Evolutionary conservation across 441 rosid species (phyloP).

Genomic region (Dalechampia spathulata): DNA sequence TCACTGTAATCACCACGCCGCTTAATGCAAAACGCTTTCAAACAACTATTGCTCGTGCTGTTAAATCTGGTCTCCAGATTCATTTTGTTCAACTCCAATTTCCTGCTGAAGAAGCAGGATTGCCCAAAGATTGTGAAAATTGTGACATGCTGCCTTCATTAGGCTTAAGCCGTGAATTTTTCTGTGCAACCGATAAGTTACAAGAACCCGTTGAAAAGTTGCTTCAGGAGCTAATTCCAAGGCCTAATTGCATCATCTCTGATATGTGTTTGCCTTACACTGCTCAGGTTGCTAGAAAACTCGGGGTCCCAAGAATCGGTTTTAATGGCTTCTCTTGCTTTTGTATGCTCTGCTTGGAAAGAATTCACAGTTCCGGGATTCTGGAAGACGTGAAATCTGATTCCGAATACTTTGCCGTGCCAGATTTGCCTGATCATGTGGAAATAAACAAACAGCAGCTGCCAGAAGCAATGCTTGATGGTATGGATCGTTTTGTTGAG

Average conservation of each 20-base stretch:
- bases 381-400: constrained; percentile 9
- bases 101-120: constrained; percentile 26
- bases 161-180: constrained; percentile 1
- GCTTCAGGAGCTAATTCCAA: constrained; percentile 20
- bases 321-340: constrained; percentile 28
- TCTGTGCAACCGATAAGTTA: constrained; percentile 13
- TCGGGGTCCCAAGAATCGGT: constrained; percentile 27
- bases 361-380: not conserved
- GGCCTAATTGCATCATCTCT: constrained; percentile 31
- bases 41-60: constrained; percentile 12
- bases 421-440: constrained; percentile 19
- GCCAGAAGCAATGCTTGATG: not conserved
- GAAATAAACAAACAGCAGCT: constrained; percentile 16
- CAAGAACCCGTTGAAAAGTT: constrained; percentile 11
- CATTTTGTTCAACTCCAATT: constrained; percentile 14
- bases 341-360: constrained; percentile 1
- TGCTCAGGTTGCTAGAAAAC: constrained; percentile 17
- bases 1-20: constrained; percentile 28
- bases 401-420: constrained; percentile 16
- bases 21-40: constrained; percentile 24
- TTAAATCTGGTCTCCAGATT: constrained; percentile 20
- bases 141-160: constrained; percentile 23
- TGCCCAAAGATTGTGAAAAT: constrained; percentile 36
- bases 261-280: constrained; percentile 22
- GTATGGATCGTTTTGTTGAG: not conserved